Percentiles rank a stretch among this genome's conserved stretches.
Evolutionary conservation across 768 basidiomycete species (phyloP).

Genomic region (Lyophyllum shimeji): DNA sequence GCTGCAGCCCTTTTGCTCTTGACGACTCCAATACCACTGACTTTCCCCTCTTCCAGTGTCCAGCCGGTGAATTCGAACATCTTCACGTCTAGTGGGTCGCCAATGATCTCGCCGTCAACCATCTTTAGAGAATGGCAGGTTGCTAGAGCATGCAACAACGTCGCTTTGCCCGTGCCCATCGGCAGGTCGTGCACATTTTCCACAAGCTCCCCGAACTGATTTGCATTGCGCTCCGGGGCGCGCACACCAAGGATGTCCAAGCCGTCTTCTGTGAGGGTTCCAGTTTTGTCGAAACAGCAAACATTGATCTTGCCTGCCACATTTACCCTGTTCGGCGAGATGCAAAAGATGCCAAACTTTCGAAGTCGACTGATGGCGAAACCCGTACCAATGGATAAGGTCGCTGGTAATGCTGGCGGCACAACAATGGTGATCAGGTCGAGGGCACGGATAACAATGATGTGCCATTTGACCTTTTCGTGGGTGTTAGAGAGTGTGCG

Average conservation of each 20-base stretch:
- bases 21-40: slow-evolving; percentile 69
- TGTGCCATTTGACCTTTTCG: slow-evolving; percentile 79
- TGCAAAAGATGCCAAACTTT: slow-evolving; percentile 89
- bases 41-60: slow-evolving; percentile 90
- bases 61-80: slow-evolving; percentile 98
- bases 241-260: slow-evolving; percentile 95
- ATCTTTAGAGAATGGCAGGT: slow-evolving; percentile 96
- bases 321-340: slow-evolving; percentile 94
- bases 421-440: slow-evolving; percentile 98
- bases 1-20: slow-evolving; percentile 59
- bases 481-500: background rate
- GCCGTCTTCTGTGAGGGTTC: slow-evolving; percentile 97
- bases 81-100: slow-evolving; percentile 94
- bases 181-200: slow-evolving; percentile 88
- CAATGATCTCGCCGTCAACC: slow-evolving; percentile 84
- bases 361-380: slow-evolving; percentile 90
- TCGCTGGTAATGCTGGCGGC: slow-evolving; percentile 95
- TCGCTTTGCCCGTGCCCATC: slow-evolving; percentile 67
- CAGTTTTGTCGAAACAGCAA: slow-evolving; percentile 99
- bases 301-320: slow-evolving; percentile 95
- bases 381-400: slow-evolving; percentile 94
- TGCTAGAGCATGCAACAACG: slow-evolving; percentile 87
- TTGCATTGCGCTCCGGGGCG: slow-evolving; percentile 70
- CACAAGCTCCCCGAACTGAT: slow-evolving; percentile 88
- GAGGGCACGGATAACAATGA: slow-evolving; percentile 87